Percentiles rank a stretch among this genome's conserved stretches.
Conservation (phyloP, 306 rosid genomes). For the Leucaena leucocephala region DNA sequence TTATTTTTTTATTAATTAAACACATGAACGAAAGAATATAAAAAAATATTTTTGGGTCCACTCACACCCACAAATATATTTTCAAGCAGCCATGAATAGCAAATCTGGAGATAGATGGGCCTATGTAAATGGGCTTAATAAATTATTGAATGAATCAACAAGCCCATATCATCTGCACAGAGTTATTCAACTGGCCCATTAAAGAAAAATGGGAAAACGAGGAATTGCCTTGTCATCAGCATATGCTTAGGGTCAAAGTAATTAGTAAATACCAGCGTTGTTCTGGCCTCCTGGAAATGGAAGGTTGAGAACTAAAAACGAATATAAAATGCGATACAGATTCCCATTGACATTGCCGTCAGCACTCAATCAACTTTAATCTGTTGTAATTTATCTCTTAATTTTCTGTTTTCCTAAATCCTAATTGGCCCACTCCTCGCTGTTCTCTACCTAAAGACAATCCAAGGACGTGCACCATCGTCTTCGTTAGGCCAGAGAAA, state of each 20-base stretch:
- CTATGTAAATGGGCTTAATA: too few species aligned
- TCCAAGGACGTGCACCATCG: background rate
- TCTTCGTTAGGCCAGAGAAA: background rate
- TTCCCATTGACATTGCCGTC: conserved; percentile 24
- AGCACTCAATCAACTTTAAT: background rate
- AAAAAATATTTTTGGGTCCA: too few species aligned
- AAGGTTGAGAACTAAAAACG: background rate
- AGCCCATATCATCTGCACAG: too few species aligned
- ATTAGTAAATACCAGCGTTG: background rate
- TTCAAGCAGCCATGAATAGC: too few species aligned
- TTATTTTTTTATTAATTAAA: too few species aligned
- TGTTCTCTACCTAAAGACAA: conserved; percentile 9
- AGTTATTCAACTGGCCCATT: too few species aligned
- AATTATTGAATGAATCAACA: too few species aligned
- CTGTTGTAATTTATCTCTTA: too few species aligned
- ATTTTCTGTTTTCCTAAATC: background rate
- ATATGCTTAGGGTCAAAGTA: background rate
- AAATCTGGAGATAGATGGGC: too few species aligned
- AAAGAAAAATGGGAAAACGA: too few species aligned
- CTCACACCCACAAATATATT: too few species aligned
- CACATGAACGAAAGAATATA: too few species aligned
- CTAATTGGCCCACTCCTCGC: conserved; percentile 4
- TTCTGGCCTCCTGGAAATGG: background rate
- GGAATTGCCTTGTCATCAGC: background rate
- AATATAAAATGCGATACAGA: background rate